phyloP scores from a whole-genome alignment of 129 eudicot species.

The Lonicera japonica region DNA sequence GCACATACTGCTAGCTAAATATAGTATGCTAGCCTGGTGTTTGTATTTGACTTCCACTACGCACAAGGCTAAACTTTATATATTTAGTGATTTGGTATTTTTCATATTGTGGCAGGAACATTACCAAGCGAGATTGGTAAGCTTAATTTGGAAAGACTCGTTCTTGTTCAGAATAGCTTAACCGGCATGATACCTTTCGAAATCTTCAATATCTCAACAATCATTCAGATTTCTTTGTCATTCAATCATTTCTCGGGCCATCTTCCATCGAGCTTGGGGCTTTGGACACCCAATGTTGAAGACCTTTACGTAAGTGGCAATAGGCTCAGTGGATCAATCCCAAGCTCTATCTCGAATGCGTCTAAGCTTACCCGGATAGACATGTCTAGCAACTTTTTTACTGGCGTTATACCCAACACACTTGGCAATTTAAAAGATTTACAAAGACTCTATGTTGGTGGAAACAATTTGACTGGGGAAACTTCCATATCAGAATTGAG shows the following conservation, averaged over 20 bases:
- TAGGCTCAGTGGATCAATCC: slow-evolving; percentile 9
- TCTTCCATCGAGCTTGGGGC: slow-evolving; percentile 10
- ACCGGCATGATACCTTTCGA: slow-evolving; percentile 5
- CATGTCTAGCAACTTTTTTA: slow-evolving; percentile 1
- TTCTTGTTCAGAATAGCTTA: neutral
- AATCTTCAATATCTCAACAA: too few relatives aligned
- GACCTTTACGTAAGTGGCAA: slow-evolving; percentile 4
- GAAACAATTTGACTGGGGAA: slow-evolving; percentile 8
- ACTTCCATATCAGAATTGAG: neutral
- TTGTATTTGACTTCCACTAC: too few relatives aligned
- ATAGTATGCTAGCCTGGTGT: too few relatives aligned
- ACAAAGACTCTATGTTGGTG: neutral
- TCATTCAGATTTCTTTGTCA: too few relatives aligned
- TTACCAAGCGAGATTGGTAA: slow-evolving; percentile 13
- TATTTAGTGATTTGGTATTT: too few relatives aligned
- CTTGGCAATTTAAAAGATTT: slow-evolving; percentile 6
- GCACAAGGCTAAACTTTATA: too few relatives aligned
- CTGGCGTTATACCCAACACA: slow-evolving; percentile 9
- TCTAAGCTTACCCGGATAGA: neutral
- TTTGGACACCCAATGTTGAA: slow-evolving; percentile 2
- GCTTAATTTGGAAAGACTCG: neutral
- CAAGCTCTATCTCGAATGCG: slow-evolving; percentile 12
- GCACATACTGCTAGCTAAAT: too few relatives aligned
- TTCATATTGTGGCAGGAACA: slow-evolving; percentile 1
- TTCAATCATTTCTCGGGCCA: slow-evolving; percentile 1